Base-by-base conservation (phyloP, 177 flowering plant species). In the Tripterygium wilfordii region DNA sequence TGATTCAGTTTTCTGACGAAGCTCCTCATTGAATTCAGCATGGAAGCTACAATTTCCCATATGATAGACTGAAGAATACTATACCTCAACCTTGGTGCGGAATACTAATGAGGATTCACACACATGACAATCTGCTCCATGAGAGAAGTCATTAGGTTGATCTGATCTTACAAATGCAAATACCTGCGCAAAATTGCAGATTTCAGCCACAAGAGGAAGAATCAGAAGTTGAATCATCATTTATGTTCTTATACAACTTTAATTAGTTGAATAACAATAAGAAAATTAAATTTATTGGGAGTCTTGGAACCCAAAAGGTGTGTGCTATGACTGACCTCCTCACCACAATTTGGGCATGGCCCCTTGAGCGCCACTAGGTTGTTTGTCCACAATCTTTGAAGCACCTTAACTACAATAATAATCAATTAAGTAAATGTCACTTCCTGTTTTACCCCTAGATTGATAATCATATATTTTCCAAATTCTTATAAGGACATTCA, bases 301-400 rank as follows among this genome's bases (percentile, higher is more conserved):
- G 28, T 1, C 32, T 20, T n/a, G 6, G 18, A 19, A 56, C 39
- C 8, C 30, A 7, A 19, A 27, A 13, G 44, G 53, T 19, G 22
- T 28, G 26, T 5, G 28, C 43, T 27, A 31, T 5, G 21, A 43
- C 69, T 37, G 10, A 91, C 98, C 95, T 91, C 94, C 58, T 91
- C 98, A 12, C 87, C 85, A 48, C 96, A 92, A 66, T 74, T 88
- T 21, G 98, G 98, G 67, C 96, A 88, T 30, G 83, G 49, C 12
- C 96, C 90, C 56, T 70, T 88, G 22, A 88, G 42, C 16, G 89
- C 92, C 45, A 78, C 88, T 69, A 88, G 69, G 67, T 85, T 86
- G 66, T 82, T 82, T 58, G 58, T 79, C 94, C 94, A 82, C 22
- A 85, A 62, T 29, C 96, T 68, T 45, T 74, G 66, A 52, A 92